phyloP scores from a whole-genome alignment of 2,329 filamentous ascomycete species.

The Colletotrichum sp. region DNA sequence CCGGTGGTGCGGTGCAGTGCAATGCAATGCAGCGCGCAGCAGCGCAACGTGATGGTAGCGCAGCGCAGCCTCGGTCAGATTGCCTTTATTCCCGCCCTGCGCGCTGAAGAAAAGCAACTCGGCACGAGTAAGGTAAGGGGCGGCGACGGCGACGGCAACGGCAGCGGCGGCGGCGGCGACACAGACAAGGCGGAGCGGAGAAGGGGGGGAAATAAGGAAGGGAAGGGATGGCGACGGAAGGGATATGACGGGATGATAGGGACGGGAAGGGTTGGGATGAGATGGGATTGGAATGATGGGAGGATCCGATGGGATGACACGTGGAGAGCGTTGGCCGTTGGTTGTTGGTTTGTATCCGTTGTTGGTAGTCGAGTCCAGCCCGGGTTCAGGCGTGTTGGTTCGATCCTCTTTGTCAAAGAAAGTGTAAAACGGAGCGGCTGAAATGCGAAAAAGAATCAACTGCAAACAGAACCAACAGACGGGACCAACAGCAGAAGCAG shows the following conservation, averaged over 20 bases:
- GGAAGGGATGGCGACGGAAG: not conserved
- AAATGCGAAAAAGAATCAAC: not conserved
- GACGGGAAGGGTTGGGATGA: not conserved
- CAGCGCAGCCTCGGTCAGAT: not conserved
- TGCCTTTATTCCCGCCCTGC: not conserved
- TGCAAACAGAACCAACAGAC: not conserved
- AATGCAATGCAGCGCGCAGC: not conserved
- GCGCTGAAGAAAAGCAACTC: not conserved
- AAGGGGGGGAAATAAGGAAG: not conserved
- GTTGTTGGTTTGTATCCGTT: not conserved
- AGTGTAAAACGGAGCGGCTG: not conserved
- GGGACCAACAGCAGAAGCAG: not conserved
- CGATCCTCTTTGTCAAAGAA: not conserved
- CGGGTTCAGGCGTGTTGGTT: not conserved
- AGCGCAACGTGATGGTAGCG: not conserved
- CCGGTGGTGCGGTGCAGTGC: not conserved
- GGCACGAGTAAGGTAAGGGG: slow-evolving; percentile 4
- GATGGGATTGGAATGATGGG: not conserved
- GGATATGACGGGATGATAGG: not conserved
- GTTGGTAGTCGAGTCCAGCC: not conserved
- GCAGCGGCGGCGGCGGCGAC: not conserved
- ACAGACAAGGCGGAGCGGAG: not conserved
- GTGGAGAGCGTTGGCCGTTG: not conserved
- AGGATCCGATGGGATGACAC: slow-evolving; percentile 4
- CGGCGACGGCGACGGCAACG: not conserved